Conservation (phyloP, 2,329 filamentous ascomycete species). For the Ophiognomonia clavigignenti-juglandacearum region DNA sequence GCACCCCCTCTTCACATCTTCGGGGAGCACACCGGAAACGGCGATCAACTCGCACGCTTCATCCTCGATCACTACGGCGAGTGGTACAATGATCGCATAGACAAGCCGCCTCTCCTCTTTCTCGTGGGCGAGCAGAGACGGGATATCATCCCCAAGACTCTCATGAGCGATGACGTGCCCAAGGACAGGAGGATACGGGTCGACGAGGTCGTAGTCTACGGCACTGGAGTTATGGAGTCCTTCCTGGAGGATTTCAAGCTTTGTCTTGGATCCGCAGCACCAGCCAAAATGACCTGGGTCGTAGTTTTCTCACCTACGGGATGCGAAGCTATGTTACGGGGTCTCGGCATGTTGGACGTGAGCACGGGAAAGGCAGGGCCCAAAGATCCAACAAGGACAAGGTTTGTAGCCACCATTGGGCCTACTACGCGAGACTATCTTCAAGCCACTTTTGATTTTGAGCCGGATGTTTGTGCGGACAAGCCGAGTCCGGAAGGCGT, state of each 20-base stretch:
- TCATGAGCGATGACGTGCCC: conserved; percentile 56
- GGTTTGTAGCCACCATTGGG: conserved; percentile 80
- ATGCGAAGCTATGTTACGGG: conserved; percentile 55
- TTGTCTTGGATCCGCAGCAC: conserved; percentile 41
- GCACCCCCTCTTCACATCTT: conserved; percentile 56
- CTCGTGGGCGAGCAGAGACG: conserved; percentile 84
- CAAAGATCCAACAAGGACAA: conserved; percentile 33
- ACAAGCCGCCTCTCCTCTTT: conserved; percentile 68
- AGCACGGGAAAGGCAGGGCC: conserved; percentile 34
- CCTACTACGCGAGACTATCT: conserved; percentile 84
- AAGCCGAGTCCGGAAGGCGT: conserved; percentile 80
- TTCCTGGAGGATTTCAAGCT: conserved; percentile 65
- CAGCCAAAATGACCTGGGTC: conserved; percentile 55
- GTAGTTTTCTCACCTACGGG: conserved; percentile 69
- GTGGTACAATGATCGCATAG: conserved; percentile 38
- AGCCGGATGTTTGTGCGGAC: conserved; percentile 75
- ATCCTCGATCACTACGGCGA: conserved; percentile 73
- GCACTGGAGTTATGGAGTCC: conserved; percentile 74
- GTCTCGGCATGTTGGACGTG: conserved; percentile 46
- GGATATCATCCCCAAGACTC: conserved; percentile 80
- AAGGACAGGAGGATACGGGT: conserved; percentile 55
- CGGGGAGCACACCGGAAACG: conserved; percentile 80
- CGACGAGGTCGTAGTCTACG: conserved; percentile 79
- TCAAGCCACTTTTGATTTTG: conserved; percentile 55
- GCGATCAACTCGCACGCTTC: conserved; percentile 69